Percentiles rank a stretch among this genome's conserved stretches.
phyloP scores from a whole-genome alignment of 768 basidiomycete species.

The Panellus pusillus region DNA sequence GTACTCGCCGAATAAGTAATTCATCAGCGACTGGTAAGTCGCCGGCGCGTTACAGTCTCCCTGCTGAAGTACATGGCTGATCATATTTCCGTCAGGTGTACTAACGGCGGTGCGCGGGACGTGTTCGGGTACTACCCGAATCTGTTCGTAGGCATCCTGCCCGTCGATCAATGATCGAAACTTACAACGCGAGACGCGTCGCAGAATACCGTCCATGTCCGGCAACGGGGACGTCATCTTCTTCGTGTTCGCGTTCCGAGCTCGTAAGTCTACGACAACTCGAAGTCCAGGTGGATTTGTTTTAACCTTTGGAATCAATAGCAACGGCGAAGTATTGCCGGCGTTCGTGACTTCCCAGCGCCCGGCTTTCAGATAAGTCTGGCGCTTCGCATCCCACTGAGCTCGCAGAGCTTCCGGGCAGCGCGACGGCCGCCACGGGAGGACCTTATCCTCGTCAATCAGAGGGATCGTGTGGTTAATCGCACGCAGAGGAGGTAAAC shows the following conservation, averaged over 20 bases:
- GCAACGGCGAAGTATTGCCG: constrained; percentile 31
- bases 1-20: constrained; percentile 25
- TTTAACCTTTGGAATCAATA: constrained; percentile 30
- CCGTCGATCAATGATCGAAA: constrained; percentile 30
- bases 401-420: constrained; percentile 32
- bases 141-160: constrained; percentile 34
- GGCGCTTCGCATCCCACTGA: constrained; percentile 28
- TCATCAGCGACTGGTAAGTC: constrained; percentile 39
- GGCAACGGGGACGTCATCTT: constrained; percentile 28
- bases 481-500: not conserved
- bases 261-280: constrained; percentile 6
- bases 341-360: constrained; percentile 31
- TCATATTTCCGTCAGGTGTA: constrained; percentile 11
- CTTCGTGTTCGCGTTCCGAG: constrained; percentile 23
- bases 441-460: constrained; percentile 28
- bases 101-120: constrained; percentile 10
- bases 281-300: constrained; percentile 16
- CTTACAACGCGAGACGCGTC: constrained; percentile 26
- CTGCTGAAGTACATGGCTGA: constrained; percentile 2
- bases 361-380: constrained; percentile 30
- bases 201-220: constrained; percentile 28
- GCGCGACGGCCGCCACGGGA: constrained; percentile 28
- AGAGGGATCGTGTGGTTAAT: constrained; percentile 37
- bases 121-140: constrained; percentile 26
- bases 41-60: constrained; percentile 20